These are phyloP conservation scores for Parasitella parasitica DNA, from an alignment of 371 early-diverging fungal species.

Conservation along the genomic window DNA sequence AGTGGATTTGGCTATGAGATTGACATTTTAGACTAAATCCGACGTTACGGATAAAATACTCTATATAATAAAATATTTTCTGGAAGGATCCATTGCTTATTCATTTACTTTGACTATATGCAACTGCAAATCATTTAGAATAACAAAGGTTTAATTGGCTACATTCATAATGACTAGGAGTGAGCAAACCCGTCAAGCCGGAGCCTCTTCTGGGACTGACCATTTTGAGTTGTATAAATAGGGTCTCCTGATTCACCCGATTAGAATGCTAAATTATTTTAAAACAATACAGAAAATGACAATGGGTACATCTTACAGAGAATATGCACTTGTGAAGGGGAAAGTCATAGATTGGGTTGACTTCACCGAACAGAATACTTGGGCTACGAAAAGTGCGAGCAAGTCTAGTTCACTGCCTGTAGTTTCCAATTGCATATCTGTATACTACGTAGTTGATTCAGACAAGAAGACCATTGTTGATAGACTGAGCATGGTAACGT, in stretches of 20 bases:
- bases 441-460: constrained; percentile 14
- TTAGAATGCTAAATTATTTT: neutral
- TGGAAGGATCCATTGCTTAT: neutral
- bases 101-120: neutral
- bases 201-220: neutral
- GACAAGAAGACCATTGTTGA: neutral
- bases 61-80: neutral
- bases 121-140: no score
- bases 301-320: neutral
- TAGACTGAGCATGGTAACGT: constrained; percentile 9
- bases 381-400: neutral
- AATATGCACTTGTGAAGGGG: constrained; percentile 14
- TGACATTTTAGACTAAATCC: constrained; percentile 5
- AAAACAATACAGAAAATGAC: neutral
- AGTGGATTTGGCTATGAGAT: constrained; percentile 6
- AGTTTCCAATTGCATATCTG: constrained; percentile 9
- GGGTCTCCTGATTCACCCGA: neutral
- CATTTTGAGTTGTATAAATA: neutral
- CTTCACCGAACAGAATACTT: neutral
- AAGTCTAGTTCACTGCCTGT: neutral
- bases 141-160: no score
- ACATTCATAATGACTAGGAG: neutral
- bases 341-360: constrained; percentile 13
- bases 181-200: neutral
- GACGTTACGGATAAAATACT: neutral